phyloP scores from a whole-genome alignment of 1,284 basidiomycete genomes.

The Anthracocystis panici-leucophaei region DNA sequence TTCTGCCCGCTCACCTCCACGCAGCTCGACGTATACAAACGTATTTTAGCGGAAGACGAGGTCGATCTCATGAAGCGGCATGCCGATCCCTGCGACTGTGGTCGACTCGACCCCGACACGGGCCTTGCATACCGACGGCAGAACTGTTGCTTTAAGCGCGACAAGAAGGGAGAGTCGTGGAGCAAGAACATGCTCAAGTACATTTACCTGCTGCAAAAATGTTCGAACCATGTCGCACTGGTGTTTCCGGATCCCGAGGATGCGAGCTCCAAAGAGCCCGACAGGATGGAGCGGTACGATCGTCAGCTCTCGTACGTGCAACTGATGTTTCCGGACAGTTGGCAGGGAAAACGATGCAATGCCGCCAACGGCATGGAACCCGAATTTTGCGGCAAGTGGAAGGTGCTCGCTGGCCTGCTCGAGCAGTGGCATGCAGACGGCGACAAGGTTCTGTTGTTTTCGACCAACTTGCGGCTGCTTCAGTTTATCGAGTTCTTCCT shows the following conservation, averaged over 20 bases:
- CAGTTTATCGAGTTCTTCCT: conserved; percentile 82
- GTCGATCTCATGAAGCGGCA: conserved; percentile 78
- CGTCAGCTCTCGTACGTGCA: conserved; percentile 61
- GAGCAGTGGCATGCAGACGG: conserved; percentile 71
- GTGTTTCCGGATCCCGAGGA: conserved; percentile 78
- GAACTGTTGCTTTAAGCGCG: conserved; percentile 73
- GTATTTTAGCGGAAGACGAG: conserved; percentile 75
- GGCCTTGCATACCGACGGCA: conserved; percentile 53
- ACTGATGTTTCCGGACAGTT: conserved; percentile 65
- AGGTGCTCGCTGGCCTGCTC: conserved; percentile 79
- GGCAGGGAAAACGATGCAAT: conserved; percentile 49
- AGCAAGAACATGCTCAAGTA: conserved; percentile 74
- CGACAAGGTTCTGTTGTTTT: conserved; percentile 76
- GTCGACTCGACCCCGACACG: conserved; percentile 70
- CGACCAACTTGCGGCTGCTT: conserved; percentile 83
- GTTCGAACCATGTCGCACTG: conserved; percentile 85
- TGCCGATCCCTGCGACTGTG: conserved; percentile 80
- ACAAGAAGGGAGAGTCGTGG: conserved; percentile 74
- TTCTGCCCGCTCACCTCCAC: conserved; percentile 82
- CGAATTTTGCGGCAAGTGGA: conserved; percentile 84
- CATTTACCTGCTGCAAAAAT: conserved; percentile 82
- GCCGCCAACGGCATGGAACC: conserved; percentile 64
- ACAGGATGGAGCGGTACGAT: conserved; percentile 51
- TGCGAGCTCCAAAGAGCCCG: conserved; percentile 24
- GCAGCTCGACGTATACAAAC: conserved; percentile 80